Percentiles rank a stretch among this genome's conserved stretches.
Conservation (phyloP, 805 yeast species). For the Candida stauntonica region DNA sequence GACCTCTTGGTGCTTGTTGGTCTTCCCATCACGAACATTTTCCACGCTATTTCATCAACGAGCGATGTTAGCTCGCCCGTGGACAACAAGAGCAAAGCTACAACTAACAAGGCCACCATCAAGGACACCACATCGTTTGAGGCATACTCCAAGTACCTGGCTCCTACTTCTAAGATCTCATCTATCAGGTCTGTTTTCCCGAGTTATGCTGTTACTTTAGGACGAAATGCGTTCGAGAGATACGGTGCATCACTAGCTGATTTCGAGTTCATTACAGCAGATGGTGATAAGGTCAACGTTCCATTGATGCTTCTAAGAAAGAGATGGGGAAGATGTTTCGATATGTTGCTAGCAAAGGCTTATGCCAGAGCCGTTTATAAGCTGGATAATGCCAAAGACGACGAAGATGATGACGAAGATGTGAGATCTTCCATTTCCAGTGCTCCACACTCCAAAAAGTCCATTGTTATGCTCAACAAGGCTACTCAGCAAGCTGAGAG, state of each 20-base stretch:
- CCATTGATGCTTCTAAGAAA: slow-evolving; percentile 58
- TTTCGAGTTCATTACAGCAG: slow-evolving; percentile 66
- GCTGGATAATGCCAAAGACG: slow-evolving; percentile 25
- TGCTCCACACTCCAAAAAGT: slow-evolving; percentile 21
- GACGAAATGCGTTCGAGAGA: slow-evolving; percentile 68
- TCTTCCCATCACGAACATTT: slow-evolving; percentile 49
- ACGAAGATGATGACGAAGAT: slow-evolving; percentile 7
- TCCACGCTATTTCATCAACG: slow-evolving; percentile 18
- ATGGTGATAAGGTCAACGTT: slow-evolving; percentile 63
- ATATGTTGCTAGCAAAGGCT: slow-evolving; percentile 54
- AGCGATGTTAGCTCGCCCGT: slow-evolving; percentile 23
- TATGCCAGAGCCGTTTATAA: slow-evolving; percentile 50
- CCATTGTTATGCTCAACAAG: slow-evolving; percentile 24
- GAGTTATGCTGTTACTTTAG: slow-evolving; percentile 72
- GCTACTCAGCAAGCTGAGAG: slow-evolving; percentile 12
- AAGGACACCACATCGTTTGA: slow-evolving; percentile 39
- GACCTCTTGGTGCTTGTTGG: slow-evolving; percentile 45
- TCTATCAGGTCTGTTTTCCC: slow-evolving; percentile 69
- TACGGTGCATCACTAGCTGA: slow-evolving; percentile 62
- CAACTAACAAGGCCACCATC: slow-evolving; percentile 6
- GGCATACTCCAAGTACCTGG: slow-evolving; percentile 70
- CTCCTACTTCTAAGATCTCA: slow-evolving; percentile 64
- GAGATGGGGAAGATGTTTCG: slow-evolving; percentile 76
- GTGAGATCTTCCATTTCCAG: slow-evolving; percentile 16
- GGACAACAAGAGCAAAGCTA: too few species aligned